These are phyloP conservation scores for Cucurbitaria berberidis DNA, from an alignment of 2,329 filamentous ascomycete species.

Conservation along the genomic window DNA sequence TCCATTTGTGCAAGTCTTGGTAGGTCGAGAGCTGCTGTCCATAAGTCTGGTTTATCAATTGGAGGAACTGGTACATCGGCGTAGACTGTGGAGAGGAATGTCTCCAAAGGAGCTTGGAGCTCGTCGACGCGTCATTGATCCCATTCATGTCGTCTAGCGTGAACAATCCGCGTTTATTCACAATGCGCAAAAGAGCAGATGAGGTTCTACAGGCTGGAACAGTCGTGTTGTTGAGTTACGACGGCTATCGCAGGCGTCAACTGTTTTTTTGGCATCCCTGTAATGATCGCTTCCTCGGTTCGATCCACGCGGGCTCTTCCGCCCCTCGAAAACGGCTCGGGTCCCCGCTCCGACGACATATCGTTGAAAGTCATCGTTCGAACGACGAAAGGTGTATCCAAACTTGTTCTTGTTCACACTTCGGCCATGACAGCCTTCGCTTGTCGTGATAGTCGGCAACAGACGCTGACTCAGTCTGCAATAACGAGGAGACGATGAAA, in stretches of 20 bases:
- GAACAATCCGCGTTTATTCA: neutral
- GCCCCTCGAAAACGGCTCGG: neutral
- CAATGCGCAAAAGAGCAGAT: neutral
- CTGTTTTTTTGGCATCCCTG: constrained; percentile 5
- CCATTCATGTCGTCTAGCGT: constrained; percentile 20
- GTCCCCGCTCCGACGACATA: neutral
- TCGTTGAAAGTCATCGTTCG: neutral
- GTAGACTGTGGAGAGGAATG: constrained; percentile 71
- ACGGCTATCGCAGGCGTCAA: constrained; percentile 6
- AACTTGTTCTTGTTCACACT: neutral
- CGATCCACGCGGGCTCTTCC: constrained; percentile 3
- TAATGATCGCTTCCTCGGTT: constrained; percentile 6
- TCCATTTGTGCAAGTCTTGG: constrained; percentile 82
- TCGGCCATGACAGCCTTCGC: neutral
- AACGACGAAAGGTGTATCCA: neutral
- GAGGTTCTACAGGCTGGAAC: neutral
- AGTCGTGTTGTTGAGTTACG: neutral
- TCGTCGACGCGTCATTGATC: constrained; percentile 30
- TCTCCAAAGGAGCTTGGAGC: constrained; percentile 64
- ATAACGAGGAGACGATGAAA: too few species aligned
- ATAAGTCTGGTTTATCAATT: constrained; percentile 72
- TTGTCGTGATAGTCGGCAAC: neutral
- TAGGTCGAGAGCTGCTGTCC: constrained; percentile 69
- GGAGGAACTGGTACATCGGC: constrained; percentile 74
- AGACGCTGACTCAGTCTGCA: too few species aligned